Conservation (phyloP, 208 protist genomes). For the Tritrichomonas musculus region DNA sequence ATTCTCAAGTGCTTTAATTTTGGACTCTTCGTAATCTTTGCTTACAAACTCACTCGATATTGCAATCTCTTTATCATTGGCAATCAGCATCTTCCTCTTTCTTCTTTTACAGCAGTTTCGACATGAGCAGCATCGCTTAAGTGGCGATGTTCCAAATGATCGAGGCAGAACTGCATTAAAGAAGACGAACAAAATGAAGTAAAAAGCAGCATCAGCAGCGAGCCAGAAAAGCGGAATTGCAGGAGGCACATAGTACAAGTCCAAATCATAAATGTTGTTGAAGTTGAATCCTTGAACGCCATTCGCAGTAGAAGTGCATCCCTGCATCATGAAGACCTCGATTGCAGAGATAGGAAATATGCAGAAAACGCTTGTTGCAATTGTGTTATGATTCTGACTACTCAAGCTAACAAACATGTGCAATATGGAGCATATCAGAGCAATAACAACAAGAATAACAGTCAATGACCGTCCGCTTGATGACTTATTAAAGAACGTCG, state of each 20-base stretch:
- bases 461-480: not conserved
- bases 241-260: too few species aligned
- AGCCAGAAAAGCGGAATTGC: not conserved
- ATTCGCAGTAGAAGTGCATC: not conserved
- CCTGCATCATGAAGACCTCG: not conserved
- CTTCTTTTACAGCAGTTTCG: not conserved
- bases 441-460: not conserved
- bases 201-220: not conserved
- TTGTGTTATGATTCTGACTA: not conserved
- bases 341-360: not conserved
- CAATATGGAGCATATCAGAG: not conserved
- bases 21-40: not conserved
- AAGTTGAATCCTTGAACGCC: not conserved
- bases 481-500: not conserved
- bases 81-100: not conserved
- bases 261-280: not conserved
- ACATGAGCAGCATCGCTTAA: too few species aligned
- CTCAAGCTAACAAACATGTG: not conserved
- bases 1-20: not conserved
- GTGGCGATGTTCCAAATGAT: not conserved
- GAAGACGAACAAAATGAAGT: not conserved
- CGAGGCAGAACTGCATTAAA: not conserved
- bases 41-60: not conserved
- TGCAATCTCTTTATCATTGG: not conserved
- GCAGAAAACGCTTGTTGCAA: not conserved